These are phyloP conservation scores for Streptanthus diversifolius DNA, from an alignment of 345 rosid genomes.

Conservation along the genomic window DNA sequence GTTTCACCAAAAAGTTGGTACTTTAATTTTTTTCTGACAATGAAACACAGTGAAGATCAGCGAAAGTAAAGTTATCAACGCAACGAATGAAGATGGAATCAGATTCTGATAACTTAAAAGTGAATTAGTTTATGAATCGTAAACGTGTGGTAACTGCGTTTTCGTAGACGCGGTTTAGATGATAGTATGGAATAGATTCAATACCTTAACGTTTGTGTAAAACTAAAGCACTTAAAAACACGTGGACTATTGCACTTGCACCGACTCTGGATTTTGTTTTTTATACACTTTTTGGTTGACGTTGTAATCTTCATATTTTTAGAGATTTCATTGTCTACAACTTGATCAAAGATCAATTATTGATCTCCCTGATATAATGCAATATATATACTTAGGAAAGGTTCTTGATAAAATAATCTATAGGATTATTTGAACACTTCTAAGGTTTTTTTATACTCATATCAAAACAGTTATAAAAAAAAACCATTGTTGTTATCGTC, in stretches of 20 bases:
- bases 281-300: background rate
- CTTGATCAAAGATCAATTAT: background rate
- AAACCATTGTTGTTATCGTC: background rate
- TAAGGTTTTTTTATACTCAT: background rate
- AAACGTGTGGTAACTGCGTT: constrained; percentile 5
- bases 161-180: constrained; percentile 13
- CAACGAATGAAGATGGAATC: background rate
- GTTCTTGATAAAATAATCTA: background rate
- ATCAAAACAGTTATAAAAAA: background rate
- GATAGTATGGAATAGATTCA: background rate
- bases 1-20: too few relatives aligned
- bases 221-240: constrained; percentile 13
- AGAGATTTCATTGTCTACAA: background rate
- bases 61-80: background rate
- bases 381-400: background rate
- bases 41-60: background rate
- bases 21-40: too few relatives aligned
- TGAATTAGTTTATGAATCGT: background rate
- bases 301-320: constrained; percentile 1
- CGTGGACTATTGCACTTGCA: constrained; percentile 11
- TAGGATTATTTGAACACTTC: background rate
- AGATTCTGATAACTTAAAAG: constrained; percentile 14
- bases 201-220: constrained; percentile 7
- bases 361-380: background rate
- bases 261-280: background rate